These are phyloP conservation scores for Smithsoniella earleae DNA, from an alignment of 163 green algal species.

Conservation along the genomic window DNA sequence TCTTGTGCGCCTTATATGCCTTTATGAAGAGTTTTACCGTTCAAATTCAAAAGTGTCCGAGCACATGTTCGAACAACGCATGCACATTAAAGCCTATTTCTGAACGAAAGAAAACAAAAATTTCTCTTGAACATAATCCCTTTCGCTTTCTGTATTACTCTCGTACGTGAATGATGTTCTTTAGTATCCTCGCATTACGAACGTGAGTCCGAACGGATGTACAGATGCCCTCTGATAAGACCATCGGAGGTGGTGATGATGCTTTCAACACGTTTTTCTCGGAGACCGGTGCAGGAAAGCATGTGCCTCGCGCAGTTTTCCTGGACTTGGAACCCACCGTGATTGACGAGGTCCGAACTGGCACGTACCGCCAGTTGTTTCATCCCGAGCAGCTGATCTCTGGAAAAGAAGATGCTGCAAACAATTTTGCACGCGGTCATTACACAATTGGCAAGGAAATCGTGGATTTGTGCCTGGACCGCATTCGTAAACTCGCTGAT, in stretches of 20 bases:
- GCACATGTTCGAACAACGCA: too few relatives aligned
- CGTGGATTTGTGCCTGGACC: conserved; percentile 58
- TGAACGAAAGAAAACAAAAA: too few relatives aligned
- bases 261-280: conserved; percentile 74
- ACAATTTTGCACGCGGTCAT: conserved; percentile 63
- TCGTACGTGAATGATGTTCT: too few relatives aligned
- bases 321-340: conserved; percentile 62
- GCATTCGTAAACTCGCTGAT: conserved; percentile 62
- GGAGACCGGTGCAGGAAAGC: conserved; percentile 63
- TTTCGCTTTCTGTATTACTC: too few relatives aligned
- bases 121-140: too few relatives aligned
- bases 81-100: too few relatives aligned
- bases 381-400: conserved; percentile 67
- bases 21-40: too few relatives aligned
- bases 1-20: too few relatives aligned
- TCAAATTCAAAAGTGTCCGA: too few relatives aligned
- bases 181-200: too few relatives aligned
- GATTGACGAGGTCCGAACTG: conserved; percentile 61
- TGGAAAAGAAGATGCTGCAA: conserved; percentile 65
- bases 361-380: conserved; percentile 65
- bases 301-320: conserved; percentile 57
- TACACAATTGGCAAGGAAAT: conserved; percentile 68
- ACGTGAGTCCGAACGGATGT: too few relatives aligned
- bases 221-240: conserved; percentile 53
- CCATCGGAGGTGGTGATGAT: conserved; percentile 52